Conservation (phyloP, 768 basidiomycete genomes). For the Clavulina sp. region DNA sequence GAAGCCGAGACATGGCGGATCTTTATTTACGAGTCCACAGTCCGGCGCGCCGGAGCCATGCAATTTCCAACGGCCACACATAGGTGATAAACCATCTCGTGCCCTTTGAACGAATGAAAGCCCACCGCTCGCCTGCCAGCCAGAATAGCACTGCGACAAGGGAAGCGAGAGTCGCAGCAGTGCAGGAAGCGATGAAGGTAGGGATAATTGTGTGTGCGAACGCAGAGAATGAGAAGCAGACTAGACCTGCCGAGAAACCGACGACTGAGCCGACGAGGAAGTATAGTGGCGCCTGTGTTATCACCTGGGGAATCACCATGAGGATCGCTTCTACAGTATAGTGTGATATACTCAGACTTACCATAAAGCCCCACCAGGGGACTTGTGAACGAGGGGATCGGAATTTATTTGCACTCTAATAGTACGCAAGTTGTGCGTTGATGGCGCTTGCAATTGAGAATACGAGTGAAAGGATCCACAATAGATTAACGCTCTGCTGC, state of each 20-base stretch:
- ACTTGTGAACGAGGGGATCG: not conserved
- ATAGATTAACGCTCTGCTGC: conserved; percentile 3
- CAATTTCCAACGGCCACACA: not conserved
- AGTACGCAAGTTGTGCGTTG: conserved; percentile 6
- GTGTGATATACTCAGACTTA: too few species aligned
- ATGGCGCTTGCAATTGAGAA: conserved; percentile 10
- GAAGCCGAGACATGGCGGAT: not conserved
- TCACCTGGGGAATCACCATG: too few species aligned
- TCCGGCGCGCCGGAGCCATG: not conserved
- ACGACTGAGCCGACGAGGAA: conserved; percentile 10
- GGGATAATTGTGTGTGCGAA: not conserved
- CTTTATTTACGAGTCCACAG: not conserved
- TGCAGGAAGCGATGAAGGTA: conserved; percentile 5
- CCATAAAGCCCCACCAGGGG: not conserved
- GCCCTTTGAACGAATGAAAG: conserved; percentile 2
- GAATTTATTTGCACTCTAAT: not conserved
- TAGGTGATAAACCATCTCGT: not conserved
- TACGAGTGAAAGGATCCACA: conserved; percentile 10
- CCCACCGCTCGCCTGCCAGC: conserved; percentile 10
- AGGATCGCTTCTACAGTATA: too few species aligned
- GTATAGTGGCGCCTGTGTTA: conserved; percentile 7
- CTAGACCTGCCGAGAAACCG: conserved; percentile 9
- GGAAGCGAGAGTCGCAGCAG: conserved; percentile 4
- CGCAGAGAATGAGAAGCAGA: conserved; percentile 5
- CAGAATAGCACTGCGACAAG: conserved; percentile 7